These are phyloP conservation scores for Mucor plumbeus DNA, from an alignment of 371 early-diverging fungal species.

Conservation along the genomic window DNA sequence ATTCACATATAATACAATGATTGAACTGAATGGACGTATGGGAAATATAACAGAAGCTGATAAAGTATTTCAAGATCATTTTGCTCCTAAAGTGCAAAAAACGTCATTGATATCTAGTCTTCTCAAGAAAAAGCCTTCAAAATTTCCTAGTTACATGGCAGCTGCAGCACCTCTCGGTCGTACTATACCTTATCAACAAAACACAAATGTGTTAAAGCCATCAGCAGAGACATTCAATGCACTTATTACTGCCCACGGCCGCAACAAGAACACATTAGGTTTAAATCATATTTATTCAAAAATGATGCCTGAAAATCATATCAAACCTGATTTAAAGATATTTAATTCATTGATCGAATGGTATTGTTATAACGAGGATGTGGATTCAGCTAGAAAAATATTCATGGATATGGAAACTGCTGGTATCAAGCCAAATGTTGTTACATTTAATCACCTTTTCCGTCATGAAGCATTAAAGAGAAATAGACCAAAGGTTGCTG, in stretches of 20 bases:
- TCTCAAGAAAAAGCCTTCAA: slow-evolving; percentile 1
- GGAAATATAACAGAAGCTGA: slow-evolving; percentile 42
- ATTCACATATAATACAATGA: slow-evolving; percentile 44
- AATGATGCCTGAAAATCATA: slow-evolving; percentile 40
- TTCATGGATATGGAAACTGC: slow-evolving; percentile 47
- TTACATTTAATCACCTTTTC: slow-evolving; percentile 50
- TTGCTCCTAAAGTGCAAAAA: slow-evolving; percentile 10
- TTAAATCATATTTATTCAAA: slow-evolving; percentile 39
- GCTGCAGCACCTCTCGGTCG: slow-evolving; percentile 20
- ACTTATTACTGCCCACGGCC: slow-evolving; percentile 50
- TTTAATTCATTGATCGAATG: slow-evolving; percentile 49
- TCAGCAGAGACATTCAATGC: slow-evolving; percentile 40
- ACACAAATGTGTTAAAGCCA: slow-evolving; percentile 21
- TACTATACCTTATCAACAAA: slow-evolving; percentile 15
- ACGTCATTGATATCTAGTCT: slow-evolving; percentile 15
- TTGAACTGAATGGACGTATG: slow-evolving; percentile 45
- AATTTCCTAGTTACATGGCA: slow-evolving; percentile 5
- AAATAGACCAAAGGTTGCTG: slow-evolving; percentile 39
- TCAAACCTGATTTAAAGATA: slow-evolving; percentile 31
- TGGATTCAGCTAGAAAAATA: slow-evolving; percentile 37
- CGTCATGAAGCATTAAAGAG: slow-evolving; percentile 47
- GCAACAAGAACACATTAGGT: slow-evolving; percentile 33
- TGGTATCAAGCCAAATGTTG: slow-evolving; percentile 40
- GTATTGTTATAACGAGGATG: slow-evolving; percentile 41
- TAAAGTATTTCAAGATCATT: slow-evolving; percentile 34